phyloP scores from a whole-genome alignment of 2,329 filamentous ascomycete genomes.

The Hymenoscyphus fructigenus region DNA sequence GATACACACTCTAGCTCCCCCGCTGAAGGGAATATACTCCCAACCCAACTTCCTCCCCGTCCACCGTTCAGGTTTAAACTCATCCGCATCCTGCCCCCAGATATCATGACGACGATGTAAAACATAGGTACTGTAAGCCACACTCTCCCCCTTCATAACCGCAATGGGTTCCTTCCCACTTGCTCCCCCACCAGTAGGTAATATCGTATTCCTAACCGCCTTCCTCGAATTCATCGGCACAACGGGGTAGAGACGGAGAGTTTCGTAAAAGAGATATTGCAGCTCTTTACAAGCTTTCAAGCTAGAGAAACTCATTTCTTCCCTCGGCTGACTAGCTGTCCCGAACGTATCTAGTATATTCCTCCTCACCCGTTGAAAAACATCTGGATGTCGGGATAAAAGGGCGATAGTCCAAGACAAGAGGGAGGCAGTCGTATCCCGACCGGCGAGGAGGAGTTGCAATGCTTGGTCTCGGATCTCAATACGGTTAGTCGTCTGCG shows the following conservation, averaged over 20 bases:
- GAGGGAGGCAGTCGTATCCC: constrained; percentile 29
- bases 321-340: constrained; percentile 15
- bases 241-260: constrained; percentile 35
- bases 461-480: constrained; percentile 40
- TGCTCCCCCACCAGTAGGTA: constrained; percentile 37
- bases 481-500: constrained; percentile 41
- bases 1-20: constrained; percentile 68
- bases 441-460: constrained; percentile 36
- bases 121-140: constrained; percentile 33
- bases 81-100: constrained; percentile 70
- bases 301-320: constrained; percentile 25
- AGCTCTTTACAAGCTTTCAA: constrained; percentile 30
- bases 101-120: constrained; percentile 50
- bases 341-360: constrained; percentile 42
- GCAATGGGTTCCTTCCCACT: constrained; percentile 33
- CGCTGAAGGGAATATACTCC: constrained; percentile 74
- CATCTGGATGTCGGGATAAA: constrained; percentile 44
- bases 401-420: constrained; percentile 40
- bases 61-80: constrained; percentile 76
- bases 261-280: constrained; percentile 28
- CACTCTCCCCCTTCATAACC: constrained; percentile 30
- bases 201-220: constrained; percentile 31
- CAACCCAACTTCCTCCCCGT: constrained; percentile 61
- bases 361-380: constrained; percentile 43
- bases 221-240: constrained; percentile 34